Base-by-base conservation (phyloP, 805 yeast species). In the Lipomyces orientalis region DNA sequence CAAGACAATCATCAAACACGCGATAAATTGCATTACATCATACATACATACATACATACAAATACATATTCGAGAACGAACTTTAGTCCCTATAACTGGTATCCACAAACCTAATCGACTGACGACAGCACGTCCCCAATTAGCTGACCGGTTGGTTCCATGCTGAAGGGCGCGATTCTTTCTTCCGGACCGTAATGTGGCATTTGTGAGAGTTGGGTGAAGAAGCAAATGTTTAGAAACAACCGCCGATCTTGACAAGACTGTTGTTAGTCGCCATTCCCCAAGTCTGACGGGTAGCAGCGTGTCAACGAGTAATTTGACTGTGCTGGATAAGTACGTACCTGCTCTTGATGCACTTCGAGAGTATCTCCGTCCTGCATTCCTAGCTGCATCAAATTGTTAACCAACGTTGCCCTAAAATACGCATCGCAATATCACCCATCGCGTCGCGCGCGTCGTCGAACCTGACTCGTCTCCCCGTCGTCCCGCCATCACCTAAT, bases 311-410 rank as follows among this genome's bases (percentile, higher is more conserved):
- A 37, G 6, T 16, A 12, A n/a, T n/a, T 12, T 37, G 43, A 12
- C n/a, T 43, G 10, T 14, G 14, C 39, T 35, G 8, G 14, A 14
- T 10, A 7, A 7, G 60, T 60, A 56, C 82, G 75, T 39, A 81
- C 89, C 82, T 95, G 99, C 80, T 93, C 97, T 80, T 95, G 89
- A 79, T 93, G 97, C 8, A 97, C 99, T 80, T 95, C 99, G 73
- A 95, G 93, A 73, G 90, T 90, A 79, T 95, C 99, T 73, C 94
- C 94, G 78, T 95, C 97, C 80, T 91, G 97, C 87, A 95, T 88
- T 61, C 92, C 98, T 75, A 95, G 84, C 74, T 78, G 60, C 16
- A 60, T 34, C 7, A n/a, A 58, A 25, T 19, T 9, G n/a, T 43
- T n/a, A n/a, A n/a, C n/a, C n/a, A n/a, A n/a, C n/a, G n/a, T n/a